Evolutionary conservation across 108 stramenopile genomes (phyloP), one percentile per base, ranked within the genome.

Genomic region (Aurantiochytrium sp.): DNA sequence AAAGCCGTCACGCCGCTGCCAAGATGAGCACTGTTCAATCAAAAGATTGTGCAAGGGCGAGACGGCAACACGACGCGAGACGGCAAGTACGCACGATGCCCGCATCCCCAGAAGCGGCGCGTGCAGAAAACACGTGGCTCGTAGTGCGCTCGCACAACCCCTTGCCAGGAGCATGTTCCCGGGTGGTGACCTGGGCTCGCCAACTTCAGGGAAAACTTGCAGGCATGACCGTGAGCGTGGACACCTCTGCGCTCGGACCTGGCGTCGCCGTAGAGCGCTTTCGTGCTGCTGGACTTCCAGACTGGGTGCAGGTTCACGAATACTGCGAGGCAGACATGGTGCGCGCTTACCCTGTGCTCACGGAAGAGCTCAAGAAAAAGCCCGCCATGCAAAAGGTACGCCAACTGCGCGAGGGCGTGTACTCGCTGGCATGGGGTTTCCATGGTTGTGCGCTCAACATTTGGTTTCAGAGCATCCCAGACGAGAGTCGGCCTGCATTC

Each of bases 361-460:
- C 14, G 6, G 51, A 83, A 16, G 76, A 83, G 51, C 19, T 83
- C 43, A 83, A 12, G 51, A 6, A 47, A 12, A 28, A 69, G 35
- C 8, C 8, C 10, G 25, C 64, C 21, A 6, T 83, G 19, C n/a
- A 47, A 45, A n/a, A 12, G 76, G 51, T 53, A 43, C 19, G 28
- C n/a, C 14, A 47, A 45, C 49, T 53, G 43, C 45, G 76, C 10
- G 28, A 4, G 14, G 49, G 51, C 76, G 51, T n/a, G 18, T 83
- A 83, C 23, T 83, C 76, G 49, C 51, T 83, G 49, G 76, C 76
- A 0, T 83, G 76, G 76, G 76, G 76, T 16, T 83, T 83, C 28
- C 76, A 83, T 23, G n/a, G 51, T 45, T 47, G 51, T 12, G 76
- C 76, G 76, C 45, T 83, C 23, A 83, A 83, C 1, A 43, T 83